Evolutionary conservation across 805 yeast species (phyloP).

Genomic region (Starmerella stigmatis): DNA sequence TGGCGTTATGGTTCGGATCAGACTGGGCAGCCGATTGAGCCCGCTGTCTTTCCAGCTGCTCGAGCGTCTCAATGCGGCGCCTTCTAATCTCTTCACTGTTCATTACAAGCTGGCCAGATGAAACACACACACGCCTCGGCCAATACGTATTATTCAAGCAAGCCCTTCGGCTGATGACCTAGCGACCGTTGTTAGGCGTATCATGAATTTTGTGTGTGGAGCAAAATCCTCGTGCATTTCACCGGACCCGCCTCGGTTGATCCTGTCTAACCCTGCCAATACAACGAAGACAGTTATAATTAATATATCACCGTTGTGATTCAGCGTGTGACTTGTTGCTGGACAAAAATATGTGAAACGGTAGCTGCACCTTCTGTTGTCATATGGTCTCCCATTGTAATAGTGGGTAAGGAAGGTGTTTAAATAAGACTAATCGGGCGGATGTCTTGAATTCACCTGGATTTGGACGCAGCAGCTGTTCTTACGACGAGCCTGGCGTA

Average conservation of each 20-base stretch:
- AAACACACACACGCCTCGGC: slow-evolving; percentile 1
- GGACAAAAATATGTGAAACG: neutral
- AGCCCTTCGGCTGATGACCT: too few relatives aligned
- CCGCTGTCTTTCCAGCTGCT: neutral
- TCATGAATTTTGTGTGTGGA: too few relatives aligned
- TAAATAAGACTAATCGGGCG: slow-evolving; percentile 7
- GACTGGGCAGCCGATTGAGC: slow-evolving; percentile 2
- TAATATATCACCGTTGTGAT: too few relatives aligned
- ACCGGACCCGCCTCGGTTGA: too few relatives aligned
- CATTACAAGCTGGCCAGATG: neutral
- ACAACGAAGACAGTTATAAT: too few relatives aligned
- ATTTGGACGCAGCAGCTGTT: slow-evolving; percentile 7
- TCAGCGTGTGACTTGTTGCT: too few relatives aligned
- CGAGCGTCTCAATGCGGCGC: slow-evolving; percentile 16
- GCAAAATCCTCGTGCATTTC: too few relatives aligned
- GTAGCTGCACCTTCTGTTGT: slow-evolving; percentile 5
- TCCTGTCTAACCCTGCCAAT: too few relatives aligned
- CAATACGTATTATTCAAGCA: too few relatives aligned
- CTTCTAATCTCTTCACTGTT: slow-evolving; percentile 18
- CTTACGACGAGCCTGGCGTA: too few relatives aligned
- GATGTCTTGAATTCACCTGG: slow-evolving; percentile 7
- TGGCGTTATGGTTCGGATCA: neutral
- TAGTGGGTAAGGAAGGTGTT: slow-evolving; percentile 7
- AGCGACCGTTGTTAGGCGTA: too few relatives aligned
- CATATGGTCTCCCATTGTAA: slow-evolving; percentile 6